These are phyloP conservation scores for Trichoderma sp. DNA, from an alignment of 2,329 filamentous ascomycete genomes.

Conservation along the genomic window DNA sequence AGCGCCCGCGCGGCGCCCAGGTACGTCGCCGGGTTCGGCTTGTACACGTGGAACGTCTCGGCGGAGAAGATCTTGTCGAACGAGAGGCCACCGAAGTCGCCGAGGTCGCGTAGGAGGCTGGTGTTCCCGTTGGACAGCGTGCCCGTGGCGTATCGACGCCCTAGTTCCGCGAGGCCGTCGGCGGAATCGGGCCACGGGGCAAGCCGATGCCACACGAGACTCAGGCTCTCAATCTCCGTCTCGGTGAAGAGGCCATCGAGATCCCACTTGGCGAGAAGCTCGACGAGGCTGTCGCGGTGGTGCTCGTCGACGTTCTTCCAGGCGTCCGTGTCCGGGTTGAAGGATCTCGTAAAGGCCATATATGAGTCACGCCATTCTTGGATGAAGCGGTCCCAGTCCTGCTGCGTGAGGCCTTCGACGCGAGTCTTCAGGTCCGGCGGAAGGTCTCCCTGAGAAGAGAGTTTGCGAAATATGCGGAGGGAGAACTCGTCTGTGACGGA, in stretches of 20 bases:
- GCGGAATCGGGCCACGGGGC: slow-evolving; percentile 65
- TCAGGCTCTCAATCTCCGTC: slow-evolving; percentile 61
- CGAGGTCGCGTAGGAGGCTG: slow-evolving; percentile 63
- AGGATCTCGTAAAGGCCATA: slow-evolving; percentile 53
- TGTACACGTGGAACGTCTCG: slow-evolving; percentile 71
- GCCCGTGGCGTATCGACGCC: slow-evolving; percentile 55
- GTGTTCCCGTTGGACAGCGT: slow-evolving; percentile 75
- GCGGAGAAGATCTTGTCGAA: slow-evolving; percentile 64
- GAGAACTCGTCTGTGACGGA: slow-evolving; percentile 60
- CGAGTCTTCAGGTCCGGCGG: slow-evolving; percentile 45
- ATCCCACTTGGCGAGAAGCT: slow-evolving; percentile 54
- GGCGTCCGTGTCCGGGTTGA: slow-evolving; percentile 44
- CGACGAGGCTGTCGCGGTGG: slow-evolving; percentile 59
- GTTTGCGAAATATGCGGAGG: slow-evolving; percentile 46
- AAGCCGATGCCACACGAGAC: slow-evolving; percentile 69
- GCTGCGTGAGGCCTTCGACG: slow-evolving; percentile 48
- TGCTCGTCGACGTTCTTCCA: slow-evolving; percentile 74
- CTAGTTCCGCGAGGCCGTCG: slow-evolving; percentile 52
- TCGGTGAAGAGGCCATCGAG: slow-evolving; percentile 60
- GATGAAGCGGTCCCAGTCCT: slow-evolving; percentile 63
- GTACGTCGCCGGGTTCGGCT: slow-evolving; percentile 67
- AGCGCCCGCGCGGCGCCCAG: slow-evolving; percentile 61
- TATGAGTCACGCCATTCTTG: slow-evolving; percentile 69
- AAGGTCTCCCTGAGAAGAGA: slow-evolving; percentile 43
- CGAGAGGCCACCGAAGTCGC: slow-evolving; percentile 53